A percentile compares a stretch with the other conserved stretches of the same genome.
phyloP scores from a whole-genome alignment of 2,329 filamentous ascomycete genomes.

The Zymoseptoria crescenta region DNA sequence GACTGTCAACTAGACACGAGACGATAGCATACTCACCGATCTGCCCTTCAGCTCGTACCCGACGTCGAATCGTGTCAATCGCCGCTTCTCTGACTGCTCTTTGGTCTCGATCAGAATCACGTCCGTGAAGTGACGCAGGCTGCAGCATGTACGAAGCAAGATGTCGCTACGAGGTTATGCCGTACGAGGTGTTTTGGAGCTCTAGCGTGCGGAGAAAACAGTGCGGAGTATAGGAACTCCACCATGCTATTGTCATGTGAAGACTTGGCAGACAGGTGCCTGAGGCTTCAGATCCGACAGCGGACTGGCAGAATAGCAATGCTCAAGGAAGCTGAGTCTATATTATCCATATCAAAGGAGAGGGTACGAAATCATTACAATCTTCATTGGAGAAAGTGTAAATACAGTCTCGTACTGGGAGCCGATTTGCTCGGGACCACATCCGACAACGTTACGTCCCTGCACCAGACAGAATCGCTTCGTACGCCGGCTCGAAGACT shows the following conservation, averaged over 20 bases:
- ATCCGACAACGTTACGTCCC: neutral
- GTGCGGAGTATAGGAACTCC: neutral
- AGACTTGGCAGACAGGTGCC: neutral
- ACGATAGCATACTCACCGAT: too few species aligned
- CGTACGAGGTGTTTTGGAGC: neutral
- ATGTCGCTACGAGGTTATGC: neutral
- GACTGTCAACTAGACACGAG: too few species aligned
- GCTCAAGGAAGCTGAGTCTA: too few species aligned
- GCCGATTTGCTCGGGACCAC: too few species aligned
- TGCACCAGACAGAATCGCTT: neutral
- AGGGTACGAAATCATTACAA: neutral
- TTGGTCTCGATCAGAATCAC: neutral
- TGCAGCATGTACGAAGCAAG: neutral
- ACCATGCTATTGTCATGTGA: neutral
- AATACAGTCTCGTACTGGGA: neutral
- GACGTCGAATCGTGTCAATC: too few species aligned
- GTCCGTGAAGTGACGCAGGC: neutral
- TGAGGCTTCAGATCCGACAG: neutral
- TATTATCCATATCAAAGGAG: too few species aligned
- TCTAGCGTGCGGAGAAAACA: neutral
- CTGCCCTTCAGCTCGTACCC: too few species aligned
- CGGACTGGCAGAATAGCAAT: too few species aligned
- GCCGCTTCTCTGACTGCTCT: neutral
- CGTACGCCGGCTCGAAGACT: conserved; percentile 20
- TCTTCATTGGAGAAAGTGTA: neutral